Percentiles rank a stretch among this genome's conserved stretches.
These are phyloP conservation scores for Harringtonia aguacate DNA, from an alignment of 2,329 filamentous ascomycete species.

Conservation along the genomic window DNA sequence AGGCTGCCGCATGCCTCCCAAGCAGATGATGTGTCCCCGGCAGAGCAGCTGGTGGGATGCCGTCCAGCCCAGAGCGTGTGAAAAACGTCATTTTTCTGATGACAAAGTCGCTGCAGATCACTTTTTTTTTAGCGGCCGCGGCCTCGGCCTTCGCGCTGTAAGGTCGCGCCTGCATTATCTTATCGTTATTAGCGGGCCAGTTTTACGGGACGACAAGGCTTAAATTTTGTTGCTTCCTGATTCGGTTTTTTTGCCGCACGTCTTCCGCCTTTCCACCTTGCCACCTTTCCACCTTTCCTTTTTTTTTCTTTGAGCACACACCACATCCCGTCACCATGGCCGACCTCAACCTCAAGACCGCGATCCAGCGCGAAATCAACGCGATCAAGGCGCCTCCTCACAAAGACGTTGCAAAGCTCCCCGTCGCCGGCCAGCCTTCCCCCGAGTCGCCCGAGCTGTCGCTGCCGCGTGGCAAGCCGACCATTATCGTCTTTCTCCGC, in stretches of 20 bases:
- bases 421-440: conserved; percentile 42
- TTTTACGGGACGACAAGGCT: not conserved
- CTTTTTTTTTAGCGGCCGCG: too few relatives aligned
- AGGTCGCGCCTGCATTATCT: not conserved
- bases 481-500: conserved; percentile 55
- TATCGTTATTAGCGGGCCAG: not conserved
- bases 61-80: too few relatives aligned
- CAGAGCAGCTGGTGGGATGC: too few relatives aligned
- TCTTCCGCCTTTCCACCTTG: conserved; percentile 25
- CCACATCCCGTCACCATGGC: conserved; percentile 9
- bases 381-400: conserved; percentile 5
- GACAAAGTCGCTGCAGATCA: too few relatives aligned
- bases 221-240: too few relatives aligned
- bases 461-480: conserved; percentile 44
- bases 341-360: not conserved
- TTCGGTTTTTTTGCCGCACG: not conserved
- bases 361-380: not conserved
- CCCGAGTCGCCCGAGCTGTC: conserved; percentile 41
- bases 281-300: not conserved
- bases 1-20: too few relatives aligned
- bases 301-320: not conserved
- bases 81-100: too few relatives aligned
- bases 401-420: conserved; percentile 32
- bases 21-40: too few relatives aligned
- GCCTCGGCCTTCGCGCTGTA: not conserved